A percentile compares a stretch with the other conserved stretches of the same genome.
Evolutionary conservation across 2,329 filamentous ascomycete genomes (phyloP).

Genomic region (Aspergillus niger): DNA sequence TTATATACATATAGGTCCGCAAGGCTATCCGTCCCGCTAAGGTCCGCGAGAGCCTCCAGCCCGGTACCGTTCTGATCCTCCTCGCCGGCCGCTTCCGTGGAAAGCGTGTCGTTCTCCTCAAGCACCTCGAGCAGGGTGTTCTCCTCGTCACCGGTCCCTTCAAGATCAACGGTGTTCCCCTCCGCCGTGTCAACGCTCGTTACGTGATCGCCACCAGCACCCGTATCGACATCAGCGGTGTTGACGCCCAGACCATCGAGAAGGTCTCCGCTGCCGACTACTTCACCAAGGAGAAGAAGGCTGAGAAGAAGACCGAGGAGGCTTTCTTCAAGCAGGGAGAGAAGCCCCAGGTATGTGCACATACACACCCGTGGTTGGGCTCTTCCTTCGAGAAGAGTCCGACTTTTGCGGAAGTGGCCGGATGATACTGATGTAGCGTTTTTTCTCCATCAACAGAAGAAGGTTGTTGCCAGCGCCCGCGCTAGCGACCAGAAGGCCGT

Average conservation of each 20-base stretch:
- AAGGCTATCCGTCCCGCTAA: conserved; percentile 88
- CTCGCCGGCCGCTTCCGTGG: conserved; percentile 99
- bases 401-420: not conserved
- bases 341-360: conserved; percentile 81
- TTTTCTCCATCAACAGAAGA: conserved; percentile 69
- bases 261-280: conserved; percentile 91
- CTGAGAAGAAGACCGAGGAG: conserved; percentile 95
- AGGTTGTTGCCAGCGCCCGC: conserved; percentile 87
- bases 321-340: conserved; percentile 99
- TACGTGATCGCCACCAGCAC: conserved; percentile 55
- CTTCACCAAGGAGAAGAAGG: conserved; percentile 91
- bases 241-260: conserved; percentile 71
- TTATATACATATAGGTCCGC: conserved; percentile 68
- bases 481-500: conserved; percentile 97
- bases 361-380: conserved; percentile 42
- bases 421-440: conserved; percentile 10
- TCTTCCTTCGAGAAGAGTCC: not conserved
- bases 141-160: conserved; percentile 99
- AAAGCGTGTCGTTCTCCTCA: conserved; percentile 99
- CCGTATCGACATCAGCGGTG: conserved; percentile 66
- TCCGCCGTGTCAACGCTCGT: conserved; percentile 68
- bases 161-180: conserved; percentile 99
- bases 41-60: conserved; percentile 84
- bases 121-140: conserved; percentile 94
- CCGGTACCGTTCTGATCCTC: conserved; percentile 96